phyloP scores from a whole-genome alignment of 441 rosid genomes.

The Pelargonium cotyledonis region DNA sequence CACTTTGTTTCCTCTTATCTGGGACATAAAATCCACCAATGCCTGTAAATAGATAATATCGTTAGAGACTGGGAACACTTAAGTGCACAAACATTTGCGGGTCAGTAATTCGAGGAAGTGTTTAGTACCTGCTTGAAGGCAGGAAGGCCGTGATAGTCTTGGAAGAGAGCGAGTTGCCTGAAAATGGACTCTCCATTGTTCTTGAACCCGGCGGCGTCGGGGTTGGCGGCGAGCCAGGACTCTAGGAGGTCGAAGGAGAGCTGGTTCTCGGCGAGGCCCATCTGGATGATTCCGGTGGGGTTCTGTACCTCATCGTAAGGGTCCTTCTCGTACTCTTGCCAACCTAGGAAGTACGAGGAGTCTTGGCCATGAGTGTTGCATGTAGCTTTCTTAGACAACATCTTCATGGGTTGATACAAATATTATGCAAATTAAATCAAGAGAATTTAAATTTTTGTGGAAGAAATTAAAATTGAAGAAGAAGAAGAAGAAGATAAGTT shows the following conservation, averaged over 20 bases:
- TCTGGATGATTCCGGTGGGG: constrained; percentile 8
- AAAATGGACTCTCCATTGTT: constrained; percentile 13
- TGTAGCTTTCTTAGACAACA: constrained; percentile 13
- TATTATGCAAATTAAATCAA: not conserved
- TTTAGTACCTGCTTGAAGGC: no score
- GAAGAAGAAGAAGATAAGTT: no score
- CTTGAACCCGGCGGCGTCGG: constrained; percentile 13
- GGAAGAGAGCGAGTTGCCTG: constrained; percentile 23
- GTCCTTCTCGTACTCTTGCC: constrained; percentile 17
- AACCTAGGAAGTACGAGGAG: constrained; percentile 15
- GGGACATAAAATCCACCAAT: constrained; percentile 76
- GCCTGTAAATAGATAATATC: no score
- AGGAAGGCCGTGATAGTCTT: constrained; percentile 24
- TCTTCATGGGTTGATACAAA: not conserved
- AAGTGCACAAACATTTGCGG: no score
- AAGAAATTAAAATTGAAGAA: no score
- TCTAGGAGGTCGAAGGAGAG: not conserved
- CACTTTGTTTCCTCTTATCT: constrained; percentile 78
- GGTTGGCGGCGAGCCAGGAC: constrained; percentile 10
- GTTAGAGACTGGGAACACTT: no score
- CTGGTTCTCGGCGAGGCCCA: constrained; percentile 10
- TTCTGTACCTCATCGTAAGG: constrained; percentile 5
- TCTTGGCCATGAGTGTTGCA: constrained; percentile 18
- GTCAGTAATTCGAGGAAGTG: no score
- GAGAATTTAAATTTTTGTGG: no score